Percentiles rank a stretch among this genome's conserved stretches.
Evolutionary conservation across 2,329 filamentous ascomycete genomes (phyloP).

Genomic region (Daldinia eschscholtzii): DNA sequence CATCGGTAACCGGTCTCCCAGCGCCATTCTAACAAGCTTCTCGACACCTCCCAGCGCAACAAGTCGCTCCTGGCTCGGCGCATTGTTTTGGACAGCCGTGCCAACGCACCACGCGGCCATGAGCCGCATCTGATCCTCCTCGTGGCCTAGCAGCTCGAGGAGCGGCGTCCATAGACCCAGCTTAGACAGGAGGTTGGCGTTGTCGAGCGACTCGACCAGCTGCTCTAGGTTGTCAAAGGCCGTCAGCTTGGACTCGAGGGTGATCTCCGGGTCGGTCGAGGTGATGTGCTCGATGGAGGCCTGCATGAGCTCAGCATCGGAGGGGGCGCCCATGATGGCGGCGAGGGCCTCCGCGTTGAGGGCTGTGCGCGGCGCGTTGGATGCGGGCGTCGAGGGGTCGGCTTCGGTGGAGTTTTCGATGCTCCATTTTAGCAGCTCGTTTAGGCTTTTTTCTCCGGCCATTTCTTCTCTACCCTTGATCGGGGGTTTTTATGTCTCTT

Average conservation of each 20-base stretch:
- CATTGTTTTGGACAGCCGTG: constrained; percentile 97
- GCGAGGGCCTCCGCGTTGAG: constrained; percentile 79
- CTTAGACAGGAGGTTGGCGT: constrained; percentile 91
- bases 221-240: constrained; percentile 97
- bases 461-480: constrained; percentile 31
- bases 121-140: constrained; percentile 78
- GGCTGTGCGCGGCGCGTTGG: constrained; percentile 45
- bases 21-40: constrained; percentile 73
- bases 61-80: constrained; percentile 81
- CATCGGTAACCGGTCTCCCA: constrained; percentile 47
- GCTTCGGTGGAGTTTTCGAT: constrained; percentile 61
- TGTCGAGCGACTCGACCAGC: constrained; percentile 91
- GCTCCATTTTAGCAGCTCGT: constrained; percentile 84
- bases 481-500: background rate
- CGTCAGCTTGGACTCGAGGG: constrained; percentile 80
- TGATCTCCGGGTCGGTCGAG: constrained; percentile 69
- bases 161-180: constrained; percentile 87
- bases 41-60: constrained; percentile 75
- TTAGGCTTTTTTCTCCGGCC: constrained; percentile 73
- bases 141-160: constrained; percentile 74
- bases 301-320: constrained; percentile 92
- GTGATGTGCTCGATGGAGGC: constrained; percentile 83
- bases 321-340: constrained; percentile 83
- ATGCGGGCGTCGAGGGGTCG: constrained; percentile 50
- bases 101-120: constrained; percentile 96